Conservation (phyloP, 2,329 filamentous ascomycete species). For the Trichocomaceae sp. region DNA sequence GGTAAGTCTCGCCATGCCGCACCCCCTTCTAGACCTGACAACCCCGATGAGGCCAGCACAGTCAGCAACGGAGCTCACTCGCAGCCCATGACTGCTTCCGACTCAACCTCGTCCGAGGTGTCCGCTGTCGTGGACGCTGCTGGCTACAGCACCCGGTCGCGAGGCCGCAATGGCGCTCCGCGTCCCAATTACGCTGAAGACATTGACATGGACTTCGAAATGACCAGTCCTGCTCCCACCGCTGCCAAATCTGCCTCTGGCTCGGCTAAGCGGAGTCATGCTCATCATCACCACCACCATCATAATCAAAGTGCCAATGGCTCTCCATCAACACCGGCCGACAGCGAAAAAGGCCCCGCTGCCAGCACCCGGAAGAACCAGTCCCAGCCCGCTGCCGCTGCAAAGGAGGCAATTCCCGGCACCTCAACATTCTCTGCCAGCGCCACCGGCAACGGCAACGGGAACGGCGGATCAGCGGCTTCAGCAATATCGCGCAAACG, state of each 20-base stretch:
- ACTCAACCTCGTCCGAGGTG: conserved; percentile 36
- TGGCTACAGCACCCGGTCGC: conserved; percentile 81
- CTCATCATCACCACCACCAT: too few species aligned
- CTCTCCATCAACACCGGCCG: conserved; percentile 23
- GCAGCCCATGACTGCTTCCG: conserved; percentile 40
- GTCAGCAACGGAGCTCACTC: conserved; percentile 35
- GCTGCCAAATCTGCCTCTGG: conserved; percentile 25
- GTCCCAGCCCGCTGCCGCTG: conserved; percentile 21
- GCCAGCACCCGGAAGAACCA: conserved; percentile 36
- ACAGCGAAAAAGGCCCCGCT: conserved; percentile 34
- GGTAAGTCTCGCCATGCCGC: conserved; percentile 10
- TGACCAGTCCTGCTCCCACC: conserved; percentile 22
- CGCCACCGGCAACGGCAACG: conserved; percentile 34
- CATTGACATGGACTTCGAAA: conserved; percentile 82
- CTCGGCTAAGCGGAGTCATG: conserved; percentile 23
- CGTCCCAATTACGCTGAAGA: conserved; percentile 95
- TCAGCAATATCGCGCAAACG: conserved; percentile 67
- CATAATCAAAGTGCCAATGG: conserved; percentile 20
- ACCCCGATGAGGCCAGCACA: conserved; percentile 17
- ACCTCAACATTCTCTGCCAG: conserved; percentile 54
- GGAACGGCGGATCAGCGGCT: conserved; percentile 38
- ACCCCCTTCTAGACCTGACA: conserved; percentile 8
- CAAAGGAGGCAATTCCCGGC: conserved; percentile 49
- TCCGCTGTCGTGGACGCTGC: conserved; percentile 36
- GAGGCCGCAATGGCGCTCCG: conserved; percentile 72